Conservation (phyloP, 805 yeast genomes). For the Saccharomycopsis malanga region DNA sequence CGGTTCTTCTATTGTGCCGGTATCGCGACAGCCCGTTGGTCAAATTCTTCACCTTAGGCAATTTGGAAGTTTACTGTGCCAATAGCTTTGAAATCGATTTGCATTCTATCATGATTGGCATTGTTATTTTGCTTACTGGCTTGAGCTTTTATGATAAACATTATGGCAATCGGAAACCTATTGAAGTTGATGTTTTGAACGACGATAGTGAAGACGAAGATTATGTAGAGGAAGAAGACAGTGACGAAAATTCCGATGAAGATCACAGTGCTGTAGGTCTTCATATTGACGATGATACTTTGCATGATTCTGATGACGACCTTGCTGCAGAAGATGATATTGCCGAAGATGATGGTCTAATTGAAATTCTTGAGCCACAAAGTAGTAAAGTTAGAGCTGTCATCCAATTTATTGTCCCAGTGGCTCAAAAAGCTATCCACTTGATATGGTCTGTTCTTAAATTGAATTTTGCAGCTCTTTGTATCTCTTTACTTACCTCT, state of each 20-base stretch:
- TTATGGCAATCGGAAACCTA: conserved; percentile 12
- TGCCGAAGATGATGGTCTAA: background rate
- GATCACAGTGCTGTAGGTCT: background rate
- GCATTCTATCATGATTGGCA: conserved; percentile 23
- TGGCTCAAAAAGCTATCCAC: background rate
- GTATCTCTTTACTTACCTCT: background rate
- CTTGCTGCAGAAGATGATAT: background rate
- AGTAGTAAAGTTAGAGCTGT: background rate
- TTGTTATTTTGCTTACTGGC: conserved; percentile 21
- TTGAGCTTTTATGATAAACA: conserved; percentile 22
- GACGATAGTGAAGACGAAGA: conserved; percentile 8
- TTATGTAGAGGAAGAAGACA: background rate
- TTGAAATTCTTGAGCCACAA: background rate
- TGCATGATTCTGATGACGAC: background rate
- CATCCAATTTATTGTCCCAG: background rate
- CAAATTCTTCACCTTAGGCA: conserved; percentile 21
- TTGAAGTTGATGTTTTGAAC: conserved; percentile 23
- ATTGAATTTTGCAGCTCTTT: background rate
- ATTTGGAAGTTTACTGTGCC: conserved; percentile 19
- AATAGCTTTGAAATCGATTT: conserved; percentile 12
- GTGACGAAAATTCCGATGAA: background rate
- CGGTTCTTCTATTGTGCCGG: background rate
- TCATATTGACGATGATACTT: background rate
- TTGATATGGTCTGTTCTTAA: background rate
- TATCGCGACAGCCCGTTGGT: background rate